phyloP scores from a whole-genome alignment of 2,329 filamentous ascomycete genomes.

The Fusarium irregulare region DNA sequence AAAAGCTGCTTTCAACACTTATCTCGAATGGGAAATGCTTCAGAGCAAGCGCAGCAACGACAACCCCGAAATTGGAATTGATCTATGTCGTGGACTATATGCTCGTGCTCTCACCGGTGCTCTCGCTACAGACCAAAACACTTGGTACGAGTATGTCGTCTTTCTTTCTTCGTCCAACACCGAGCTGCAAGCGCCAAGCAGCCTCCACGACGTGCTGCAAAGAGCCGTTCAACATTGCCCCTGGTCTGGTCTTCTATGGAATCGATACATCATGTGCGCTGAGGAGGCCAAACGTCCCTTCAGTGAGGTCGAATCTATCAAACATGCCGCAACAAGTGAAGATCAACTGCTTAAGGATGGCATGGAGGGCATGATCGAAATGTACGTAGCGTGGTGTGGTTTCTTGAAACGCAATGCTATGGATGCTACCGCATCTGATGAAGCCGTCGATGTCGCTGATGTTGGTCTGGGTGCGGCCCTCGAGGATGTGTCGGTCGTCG shows the following conservation, averaged over 20 bases:
- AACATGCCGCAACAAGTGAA: conserved; percentile 89
- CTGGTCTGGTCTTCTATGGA: conserved; percentile 92
- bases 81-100: conserved; percentile 75
- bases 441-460: conserved; percentile 89
- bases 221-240: conserved; percentile 91
- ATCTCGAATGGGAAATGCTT: conserved; percentile 85
- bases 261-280: conserved; percentile 84
- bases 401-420: conserved; percentile 90
- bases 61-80: conserved; percentile 57
- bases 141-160: conserved; percentile 87
- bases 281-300: conserved; percentile 83
- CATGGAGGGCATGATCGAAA: conserved; percentile 87
- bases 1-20: conserved; percentile 67
- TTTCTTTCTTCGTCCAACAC: conserved; percentile 69
- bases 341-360: conserved; percentile 86
- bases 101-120: conserved; percentile 77
- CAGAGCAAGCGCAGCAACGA: conserved; percentile 65
- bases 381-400: conserved; percentile 94
- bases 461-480: conserved; percentile 87
- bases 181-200: conserved; percentile 53
- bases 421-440: conserved; percentile 76
- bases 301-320: conserved; percentile 85
- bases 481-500: conserved; percentile 85
- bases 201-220: conserved; percentile 76
- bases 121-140: conserved; percentile 77